Conservation (phyloP, 2,329 filamentous ascomycete genomes). For the Phaeosphaeriaceae sp. region DNA sequence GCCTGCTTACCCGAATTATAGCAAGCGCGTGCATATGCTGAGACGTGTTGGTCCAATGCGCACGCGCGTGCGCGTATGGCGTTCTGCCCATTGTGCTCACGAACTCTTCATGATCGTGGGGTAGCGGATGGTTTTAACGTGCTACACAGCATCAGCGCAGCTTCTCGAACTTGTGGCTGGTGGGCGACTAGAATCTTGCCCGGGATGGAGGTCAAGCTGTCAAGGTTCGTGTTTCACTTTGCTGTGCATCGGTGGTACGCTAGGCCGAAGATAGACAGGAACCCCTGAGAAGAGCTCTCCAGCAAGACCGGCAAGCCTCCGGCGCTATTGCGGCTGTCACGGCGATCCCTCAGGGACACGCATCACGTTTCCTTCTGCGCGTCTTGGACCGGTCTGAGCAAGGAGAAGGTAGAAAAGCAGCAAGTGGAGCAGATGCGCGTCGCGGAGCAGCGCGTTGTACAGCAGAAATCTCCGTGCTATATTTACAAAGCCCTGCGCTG, state of each 20-base stretch:
- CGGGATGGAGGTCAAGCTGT: slow-evolving; percentile 5
- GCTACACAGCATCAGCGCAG: slow-evolving; percentile 20
- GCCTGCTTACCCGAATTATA: background rate
- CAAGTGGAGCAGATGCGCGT: slow-evolving; percentile 2
- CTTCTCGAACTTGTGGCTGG: slow-evolving; percentile 26
- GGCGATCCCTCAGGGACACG: slow-evolving; percentile 33
- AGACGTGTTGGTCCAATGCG: slow-evolving; percentile 23
- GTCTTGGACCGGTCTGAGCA: background rate
- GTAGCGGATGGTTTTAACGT: slow-evolving; percentile 12
- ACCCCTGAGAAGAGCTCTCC: slow-evolving; percentile 25
- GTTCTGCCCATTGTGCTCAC: background rate
- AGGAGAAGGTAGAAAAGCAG: slow-evolving; percentile 9
- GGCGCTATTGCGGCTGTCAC: slow-evolving; percentile 35
- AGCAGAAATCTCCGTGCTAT: slow-evolving; percentile 34
- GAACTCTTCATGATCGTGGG: slow-evolving; percentile 11
- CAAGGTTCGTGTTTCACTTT: slow-evolving; percentile 38
- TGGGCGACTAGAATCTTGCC: slow-evolving; percentile 37
- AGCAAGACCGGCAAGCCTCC: slow-evolving; percentile 29
- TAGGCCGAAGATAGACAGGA: slow-evolving; percentile 12
- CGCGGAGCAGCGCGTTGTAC: slow-evolving; percentile 20
- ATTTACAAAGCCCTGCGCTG: slow-evolving; percentile 41
- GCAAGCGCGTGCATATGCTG: slow-evolving; percentile 23
- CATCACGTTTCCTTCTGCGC: slow-evolving; percentile 5
- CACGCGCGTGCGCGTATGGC: background rate
- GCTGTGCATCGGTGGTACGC: slow-evolving; percentile 23